Base-by-base conservation (phyloP, 768 basidiomycete genomes). In the Hygrophorus pudorinus region DNA sequence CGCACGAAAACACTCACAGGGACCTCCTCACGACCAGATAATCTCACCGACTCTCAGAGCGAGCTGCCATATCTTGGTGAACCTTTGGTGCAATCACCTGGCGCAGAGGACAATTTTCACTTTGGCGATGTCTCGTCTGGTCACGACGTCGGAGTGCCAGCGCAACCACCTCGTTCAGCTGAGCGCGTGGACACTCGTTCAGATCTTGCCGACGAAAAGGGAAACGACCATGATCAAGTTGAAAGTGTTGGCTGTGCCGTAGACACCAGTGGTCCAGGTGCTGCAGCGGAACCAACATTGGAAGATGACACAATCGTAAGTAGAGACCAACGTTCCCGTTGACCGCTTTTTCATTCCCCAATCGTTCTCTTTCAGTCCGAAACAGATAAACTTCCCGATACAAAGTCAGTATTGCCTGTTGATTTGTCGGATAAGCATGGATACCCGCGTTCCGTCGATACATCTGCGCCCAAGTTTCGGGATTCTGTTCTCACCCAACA, bases 401-500 rank as follows among this genome's bases (percentile, higher is more conserved):
- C 24, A 24, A 24, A 24, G 3, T 7, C 7, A 17, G 9, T 35
- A n/a, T 8, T 17, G 3, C 34, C 34, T 17, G 9, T 5, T 35
- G 17, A 17, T 8, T 3, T 8, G 17, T 35, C 34, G n/a, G 9
- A 5, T 35, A n/a, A 35, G 17, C n/a, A 17, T 11, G n/a, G 30
- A n/a, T 44, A 16, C 42, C 2, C n/a, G 5, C 17, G 3, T 17
- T 8, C 34, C n/a, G 17, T 8, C 17, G 34, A 35, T n/a, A 5
- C n/a, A n/a, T 5, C 17, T 17, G 17, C n/a, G 29, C 40, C 16
- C 38, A 27, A 35, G 4, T 20, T 47, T 27, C 46, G 46, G n/a
- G 46, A 79, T 58, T 79, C 74, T 12, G 56, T 80, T 13, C 65
- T 77, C 28, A 83, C 82, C 2, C 75, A 79, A 37, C 66, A 76